These are phyloP conservation scores for Ophioceras dolichostomum DNA, from an alignment of 2,329 filamentous ascomycete genomes.

Conservation along the genomic window DNA sequence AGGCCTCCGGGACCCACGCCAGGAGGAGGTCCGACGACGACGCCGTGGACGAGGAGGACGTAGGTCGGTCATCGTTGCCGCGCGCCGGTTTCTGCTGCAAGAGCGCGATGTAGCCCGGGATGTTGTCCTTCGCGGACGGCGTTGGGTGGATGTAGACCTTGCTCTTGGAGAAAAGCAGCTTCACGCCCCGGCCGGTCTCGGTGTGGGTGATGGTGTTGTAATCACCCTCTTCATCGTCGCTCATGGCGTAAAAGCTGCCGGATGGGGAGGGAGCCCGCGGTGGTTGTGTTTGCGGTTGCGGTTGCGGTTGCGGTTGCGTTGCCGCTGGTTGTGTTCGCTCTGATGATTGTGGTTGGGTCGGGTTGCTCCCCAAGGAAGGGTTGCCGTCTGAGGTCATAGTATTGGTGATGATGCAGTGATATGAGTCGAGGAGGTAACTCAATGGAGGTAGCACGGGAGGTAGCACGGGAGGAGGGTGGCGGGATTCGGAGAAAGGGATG, in stretches of 20 bases:
- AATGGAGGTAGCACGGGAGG: too few relatives aligned
- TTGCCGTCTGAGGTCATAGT: too few relatives aligned
- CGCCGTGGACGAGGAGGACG: conserved; percentile 28
- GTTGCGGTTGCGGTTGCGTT: too few relatives aligned
- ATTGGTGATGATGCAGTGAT: too few relatives aligned
- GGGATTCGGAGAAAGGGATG: too few relatives aligned
- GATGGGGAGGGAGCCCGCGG: conserved; percentile 53
- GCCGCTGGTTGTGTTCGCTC: too few relatives aligned
- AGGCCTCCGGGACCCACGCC: conserved; percentile 85
- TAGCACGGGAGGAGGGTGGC: too few relatives aligned
- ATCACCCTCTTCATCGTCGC: conserved; percentile 88
- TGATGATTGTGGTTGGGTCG: too few relatives aligned
- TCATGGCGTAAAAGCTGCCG: conserved; percentile 88
- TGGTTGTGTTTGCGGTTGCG: too few relatives aligned
- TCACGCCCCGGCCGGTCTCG: conserved; percentile 69
- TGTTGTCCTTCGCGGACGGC: conserved; percentile 88
- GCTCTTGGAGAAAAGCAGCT: conserved; percentile 91
- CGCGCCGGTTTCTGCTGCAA: conserved; percentile 67
- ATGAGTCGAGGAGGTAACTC: too few relatives aligned
- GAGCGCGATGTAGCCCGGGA: conserved; percentile 83
- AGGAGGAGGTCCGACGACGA: conserved; percentile 66
- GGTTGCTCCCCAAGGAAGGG: too few relatives aligned
- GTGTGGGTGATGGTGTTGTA: conserved; percentile 88
- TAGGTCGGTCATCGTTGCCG: conserved; percentile 21
- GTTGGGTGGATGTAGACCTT: conserved; percentile 98